These are phyloP conservation scores for Fusarium sp. DNA, from an alignment of 2,329 filamentous ascomycete species.

Conservation along the genomic window DNA sequence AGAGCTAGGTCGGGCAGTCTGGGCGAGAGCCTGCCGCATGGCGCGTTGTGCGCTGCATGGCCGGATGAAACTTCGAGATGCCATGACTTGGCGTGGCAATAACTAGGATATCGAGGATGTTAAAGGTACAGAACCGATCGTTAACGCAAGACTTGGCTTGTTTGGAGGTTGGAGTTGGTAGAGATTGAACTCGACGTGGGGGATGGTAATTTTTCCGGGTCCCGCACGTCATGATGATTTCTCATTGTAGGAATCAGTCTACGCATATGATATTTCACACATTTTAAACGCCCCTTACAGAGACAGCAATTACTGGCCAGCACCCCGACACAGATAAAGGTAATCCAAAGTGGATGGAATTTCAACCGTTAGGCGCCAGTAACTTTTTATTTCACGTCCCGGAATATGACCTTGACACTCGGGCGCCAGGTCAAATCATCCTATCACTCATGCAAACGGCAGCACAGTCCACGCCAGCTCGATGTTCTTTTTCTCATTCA, in stretches of 20 bases:
- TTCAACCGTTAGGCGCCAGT: constrained; percentile 27
- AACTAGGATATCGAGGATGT: neutral
- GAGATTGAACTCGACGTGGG: constrained; percentile 38
- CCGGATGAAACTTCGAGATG: constrained; percentile 43
- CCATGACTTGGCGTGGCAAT: constrained; percentile 26
- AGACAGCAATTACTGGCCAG: neutral
- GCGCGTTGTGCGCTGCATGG: constrained; percentile 40
- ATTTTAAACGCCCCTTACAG: neutral
- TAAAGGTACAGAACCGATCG: neutral
- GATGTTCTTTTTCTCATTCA: constrained; percentile 61
- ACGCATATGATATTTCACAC: constrained; percentile 1
- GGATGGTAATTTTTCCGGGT: constrained; percentile 46
- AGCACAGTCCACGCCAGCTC: constrained; percentile 52
- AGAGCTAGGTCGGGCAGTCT: constrained; percentile 26
- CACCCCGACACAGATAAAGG: neutral
- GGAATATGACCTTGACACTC: constrained; percentile 10
- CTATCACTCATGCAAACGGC: constrained; percentile 43
- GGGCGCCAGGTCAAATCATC: constrained; percentile 6
- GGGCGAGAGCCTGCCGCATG: constrained; percentile 37
- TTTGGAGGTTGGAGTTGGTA: constrained; percentile 18
- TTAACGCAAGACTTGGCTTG: neutral
- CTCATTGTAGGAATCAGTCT: neutral
- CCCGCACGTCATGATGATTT: constrained; percentile 50
- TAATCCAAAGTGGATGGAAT: constrained; percentile 22
- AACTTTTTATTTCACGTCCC: constrained; percentile 37